Evolutionary conservation across 306 rosid genomes (phyloP).

Genomic region (Glycine latifolia): DNA sequence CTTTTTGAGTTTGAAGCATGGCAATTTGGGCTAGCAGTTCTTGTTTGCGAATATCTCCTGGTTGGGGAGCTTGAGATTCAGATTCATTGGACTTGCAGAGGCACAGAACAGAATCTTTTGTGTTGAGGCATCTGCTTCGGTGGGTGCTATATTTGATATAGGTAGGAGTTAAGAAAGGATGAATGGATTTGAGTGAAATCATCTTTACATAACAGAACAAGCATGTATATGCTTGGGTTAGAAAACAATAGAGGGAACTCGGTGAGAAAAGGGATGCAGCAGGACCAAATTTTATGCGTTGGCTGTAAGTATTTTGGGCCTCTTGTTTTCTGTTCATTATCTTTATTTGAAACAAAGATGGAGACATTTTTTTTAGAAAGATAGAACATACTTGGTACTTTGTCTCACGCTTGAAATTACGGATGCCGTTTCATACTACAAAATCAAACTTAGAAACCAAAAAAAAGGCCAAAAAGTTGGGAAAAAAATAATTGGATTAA

Average conservation of each 20-base stretch:
- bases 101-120: conserved; percentile 53
- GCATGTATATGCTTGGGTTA: conserved; percentile 13
- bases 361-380: not conserved
- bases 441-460: too few relatives aligned
- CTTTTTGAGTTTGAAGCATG: conserved; percentile 81
- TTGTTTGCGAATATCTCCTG: conserved; percentile 74
- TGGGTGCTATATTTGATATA: conserved; percentile 40
- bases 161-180: conserved; percentile 56
- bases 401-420: not conserved
- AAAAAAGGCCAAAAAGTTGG: too few relatives aligned
- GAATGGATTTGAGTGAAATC: conserved; percentile 68
- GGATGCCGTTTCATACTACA: too few relatives aligned
- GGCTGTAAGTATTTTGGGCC: conserved; percentile 56
- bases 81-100: conserved; percentile 72
- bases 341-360: conserved; percentile 33
- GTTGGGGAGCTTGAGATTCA: conserved; percentile 61
- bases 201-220: conserved; percentile 48
- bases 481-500: too few relatives aligned
- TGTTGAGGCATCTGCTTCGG: conserved; percentile 45
- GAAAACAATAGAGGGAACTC: conserved; percentile 1
- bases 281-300: not conserved
- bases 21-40: conserved; percentile 82
- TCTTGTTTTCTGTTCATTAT: conserved; percentile 64
- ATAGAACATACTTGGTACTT: not conserved
- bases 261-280: conserved; percentile 15